Evolutionary conservation across 78 protist genomes (phyloP).

Genomic region (Dictyostelium purpureum): DNA sequence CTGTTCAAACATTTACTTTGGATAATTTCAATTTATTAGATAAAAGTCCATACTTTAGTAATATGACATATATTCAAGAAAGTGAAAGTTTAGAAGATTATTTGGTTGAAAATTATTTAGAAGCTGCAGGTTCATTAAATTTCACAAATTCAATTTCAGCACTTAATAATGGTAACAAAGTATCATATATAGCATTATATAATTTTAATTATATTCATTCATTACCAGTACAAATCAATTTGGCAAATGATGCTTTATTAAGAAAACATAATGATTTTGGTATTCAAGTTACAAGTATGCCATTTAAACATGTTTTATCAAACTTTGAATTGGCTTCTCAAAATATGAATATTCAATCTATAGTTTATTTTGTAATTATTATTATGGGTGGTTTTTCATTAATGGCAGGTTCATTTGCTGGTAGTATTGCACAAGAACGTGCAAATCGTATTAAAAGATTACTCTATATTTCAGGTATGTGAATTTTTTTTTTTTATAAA

Average conservation of each 20-base stretch:
- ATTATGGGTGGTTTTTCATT: conserved; percentile 43
- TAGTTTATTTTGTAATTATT: conserved; percentile 34
- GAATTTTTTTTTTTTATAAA: too few relatives aligned
- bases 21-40: background rate
- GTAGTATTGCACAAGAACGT: conserved; percentile 42
- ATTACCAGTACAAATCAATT: conserved; percentile 17
- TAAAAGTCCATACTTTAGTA: background rate
- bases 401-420: conserved; percentile 73
- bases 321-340: background rate
- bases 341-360: conserved; percentile 3
- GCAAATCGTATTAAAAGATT: conserved; percentile 16
- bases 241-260: conserved; percentile 21
- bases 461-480: conserved; percentile 35
- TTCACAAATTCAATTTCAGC: background rate
- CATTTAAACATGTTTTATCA: conserved; percentile 36
- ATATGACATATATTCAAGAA: background rate
- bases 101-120: background rate
- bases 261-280: conserved; percentile 12
- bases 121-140: conserved; percentile 13
- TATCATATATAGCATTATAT: conserved; percentile 1
- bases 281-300: background rate
- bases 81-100: background rate
- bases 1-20: background rate
- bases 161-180: too few relatives aligned
- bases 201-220: conserved; percentile 29